Conservation (phyloP, 1,284 basidiomycete species). For the Ganoderma lucidum region DNA sequence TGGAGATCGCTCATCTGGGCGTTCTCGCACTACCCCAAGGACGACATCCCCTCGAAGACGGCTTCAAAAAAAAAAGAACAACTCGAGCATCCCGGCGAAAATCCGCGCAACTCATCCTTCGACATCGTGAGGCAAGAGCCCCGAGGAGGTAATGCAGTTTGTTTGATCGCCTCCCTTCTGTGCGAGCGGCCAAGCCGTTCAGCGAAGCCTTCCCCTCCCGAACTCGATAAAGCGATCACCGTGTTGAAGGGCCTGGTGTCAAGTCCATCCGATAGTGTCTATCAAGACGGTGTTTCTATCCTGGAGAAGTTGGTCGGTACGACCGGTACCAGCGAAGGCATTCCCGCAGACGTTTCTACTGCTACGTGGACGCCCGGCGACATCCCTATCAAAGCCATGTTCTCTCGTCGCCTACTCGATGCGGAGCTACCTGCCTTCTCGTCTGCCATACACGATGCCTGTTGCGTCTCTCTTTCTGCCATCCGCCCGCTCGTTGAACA, state of each 20-base stretch:
- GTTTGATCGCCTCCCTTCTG: slow-evolving; percentile 50
- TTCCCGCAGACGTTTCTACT: slow-evolving; percentile 16
- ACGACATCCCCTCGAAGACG: slow-evolving; percentile 28
- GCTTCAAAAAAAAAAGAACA: slow-evolving; percentile 32
- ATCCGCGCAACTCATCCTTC: slow-evolving; percentile 43
- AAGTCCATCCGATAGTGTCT: slow-evolving; percentile 39
- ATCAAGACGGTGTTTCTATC: slow-evolving; percentile 47
- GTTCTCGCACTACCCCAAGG: slow-evolving; percentile 44
- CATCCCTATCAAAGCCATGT: slow-evolving; percentile 34
- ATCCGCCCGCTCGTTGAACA: slow-evolving; percentile 50
- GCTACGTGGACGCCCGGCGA: slow-evolving; percentile 23
- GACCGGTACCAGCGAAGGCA: slow-evolving; percentile 35
- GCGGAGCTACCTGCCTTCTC: slow-evolving; percentile 35
- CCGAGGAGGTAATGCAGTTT: slow-evolving; percentile 48
- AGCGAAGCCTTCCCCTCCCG: background rate
- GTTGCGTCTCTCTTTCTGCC: slow-evolving; percentile 36
- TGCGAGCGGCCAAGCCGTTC: slow-evolving; percentile 15
- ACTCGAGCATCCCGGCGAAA: background rate
- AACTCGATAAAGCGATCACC: slow-evolving; percentile 44
- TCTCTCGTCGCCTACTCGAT: slow-evolving; percentile 42
- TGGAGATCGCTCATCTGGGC: slow-evolving; percentile 68
- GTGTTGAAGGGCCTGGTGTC: slow-evolving; percentile 49
- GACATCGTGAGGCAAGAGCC: slow-evolving; percentile 54
- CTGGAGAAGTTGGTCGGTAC: slow-evolving; percentile 48
- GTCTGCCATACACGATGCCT: slow-evolving; percentile 33